Evolutionary conservation across 1,139 yeast genomes (phyloP), one percentile per base, ranked within the genome.

Genomic region (Protomyces macrosporus): DNA sequence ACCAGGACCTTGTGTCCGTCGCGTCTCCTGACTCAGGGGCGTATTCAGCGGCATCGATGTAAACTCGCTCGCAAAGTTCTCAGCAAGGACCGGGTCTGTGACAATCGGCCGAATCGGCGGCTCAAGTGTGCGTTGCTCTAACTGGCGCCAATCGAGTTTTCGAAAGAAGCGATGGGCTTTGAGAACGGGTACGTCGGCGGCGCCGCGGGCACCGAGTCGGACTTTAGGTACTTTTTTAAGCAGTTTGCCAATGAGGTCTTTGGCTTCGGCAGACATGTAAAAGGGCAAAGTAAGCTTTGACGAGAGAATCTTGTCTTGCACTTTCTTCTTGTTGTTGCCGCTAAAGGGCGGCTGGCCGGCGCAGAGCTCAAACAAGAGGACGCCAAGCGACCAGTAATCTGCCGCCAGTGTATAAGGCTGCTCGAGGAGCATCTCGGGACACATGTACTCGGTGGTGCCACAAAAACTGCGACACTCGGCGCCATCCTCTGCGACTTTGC

Each of bases 301-400:
- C 68, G 87, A 87, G 64, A 87, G 78, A 57, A 93, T 89, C 74
- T 89, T 90, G 68, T 89, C 91, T 71, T 87, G 80, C 57, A 93
- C 90, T 64, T 84, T 83, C 72, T 88, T 88, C 72, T 88, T 88
- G 71, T 88, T 90, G 67, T 84, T 86, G 1, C 98, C 98, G 0
- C 96, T 88, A 73, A 90, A 91, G 1, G 98, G 98, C 0, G 98
- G 98, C 56, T 86, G 82, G 0, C 98, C 98, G 0, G 96, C 88
- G 52, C 93, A 78, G 78, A 93, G 80, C 74, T 93, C 98, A 73
- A 79, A 90, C 37, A 90, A 82, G 6, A 93, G 89, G 69, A 97
- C 90, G 0, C 98, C 98, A 37, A 93, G 78, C 0, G 97, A 90
- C 95, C 98, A 93, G 96, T 97, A 93, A 73, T 93, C 98, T 9